Percentiles rank a stretch among this genome's conserved stretches.
Evolutionary conservation across 441 rosid genomes (phyloP).

Genomic region (Erodium trifolium): DNA sequence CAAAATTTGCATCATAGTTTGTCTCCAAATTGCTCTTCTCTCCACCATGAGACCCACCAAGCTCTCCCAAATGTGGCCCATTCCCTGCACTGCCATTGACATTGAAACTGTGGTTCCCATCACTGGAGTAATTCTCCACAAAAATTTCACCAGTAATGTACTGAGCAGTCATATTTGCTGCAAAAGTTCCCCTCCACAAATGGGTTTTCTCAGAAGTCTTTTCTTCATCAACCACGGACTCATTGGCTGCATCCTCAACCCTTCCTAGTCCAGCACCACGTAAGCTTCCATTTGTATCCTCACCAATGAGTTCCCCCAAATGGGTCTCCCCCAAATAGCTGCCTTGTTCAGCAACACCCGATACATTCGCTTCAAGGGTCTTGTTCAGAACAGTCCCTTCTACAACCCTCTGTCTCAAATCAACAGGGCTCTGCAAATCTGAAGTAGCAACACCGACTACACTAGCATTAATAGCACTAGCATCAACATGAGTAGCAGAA

Average conservation of each 20-base stretch:
- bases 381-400: neutral
- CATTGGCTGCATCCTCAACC: too few relatives aligned
- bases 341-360: neutral
- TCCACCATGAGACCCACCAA: slow-evolving; percentile 13
- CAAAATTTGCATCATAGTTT: neutral
- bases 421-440: slow-evolving; percentile 11
- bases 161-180: slow-evolving; percentile 14
- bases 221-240: slow-evolving; percentile 9
- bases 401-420: slow-evolving; percentile 5
- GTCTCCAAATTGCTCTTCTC: neutral
- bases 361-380: slow-evolving; percentile 15
- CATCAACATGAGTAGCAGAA: neutral
- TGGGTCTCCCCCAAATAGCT: too few relatives aligned
- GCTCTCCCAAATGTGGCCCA: slow-evolving; percentile 13
- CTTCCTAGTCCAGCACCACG: too few relatives aligned
- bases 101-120: neutral
- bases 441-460: neutral
- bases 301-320: slow-evolving; percentile 18
- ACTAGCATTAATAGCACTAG: neutral
- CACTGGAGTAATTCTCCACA: slow-evolving; percentile 15
- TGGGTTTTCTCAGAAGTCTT: slow-evolving; percentile 19
- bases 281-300: slow-evolving; percentile 13
- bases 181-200: slow-evolving; percentile 22
- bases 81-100: slow-evolving; percentile 14
- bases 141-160: slow-evolving; percentile 14